A percentile compares a stretch with the other conserved stretches of the same genome.
These are phyloP conservation scores for Russula abietina DNA, from an alignment of 768 basidiomycete species.

Conservation along the genomic window DNA sequence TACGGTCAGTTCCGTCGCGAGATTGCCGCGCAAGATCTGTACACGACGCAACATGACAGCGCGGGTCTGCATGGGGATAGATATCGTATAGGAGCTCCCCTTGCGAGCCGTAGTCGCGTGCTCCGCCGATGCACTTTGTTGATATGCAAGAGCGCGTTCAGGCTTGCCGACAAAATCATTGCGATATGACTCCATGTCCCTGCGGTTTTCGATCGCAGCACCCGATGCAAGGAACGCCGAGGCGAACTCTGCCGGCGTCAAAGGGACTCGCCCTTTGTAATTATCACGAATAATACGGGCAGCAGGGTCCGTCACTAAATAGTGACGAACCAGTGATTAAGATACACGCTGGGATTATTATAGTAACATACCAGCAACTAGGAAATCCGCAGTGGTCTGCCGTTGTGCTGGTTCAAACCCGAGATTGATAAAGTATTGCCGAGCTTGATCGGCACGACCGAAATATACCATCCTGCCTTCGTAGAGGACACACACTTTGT, in stretches of 20 bases:
- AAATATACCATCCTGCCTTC: slow-evolving; percentile 72
- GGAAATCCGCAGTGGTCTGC: slow-evolving; percentile 57
- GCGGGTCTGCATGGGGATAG: slow-evolving; percentile 34
- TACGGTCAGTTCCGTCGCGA: slow-evolving; percentile 30
- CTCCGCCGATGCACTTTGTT: slow-evolving; percentile 44
- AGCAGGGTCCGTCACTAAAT: slow-evolving; percentile 51
- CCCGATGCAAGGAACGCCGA: slow-evolving; percentile 33
- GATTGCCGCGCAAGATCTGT: slow-evolving; percentile 34
- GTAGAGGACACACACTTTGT: slow-evolving; percentile 76
- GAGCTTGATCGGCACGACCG: slow-evolving; percentile 58
- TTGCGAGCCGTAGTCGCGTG: slow-evolving; percentile 42
- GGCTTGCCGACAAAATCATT: slow-evolving; percentile 40
- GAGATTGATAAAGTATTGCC: slow-evolving; percentile 68
- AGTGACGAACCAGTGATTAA: background rate
- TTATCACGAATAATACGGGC: slow-evolving; percentile 47
- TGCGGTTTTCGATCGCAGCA: slow-evolving; percentile 38
- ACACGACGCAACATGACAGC: slow-evolving; percentile 34
- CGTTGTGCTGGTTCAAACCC: slow-evolving; percentile 49
- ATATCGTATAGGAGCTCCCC: slow-evolving; percentile 35
- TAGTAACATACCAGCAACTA: slow-evolving; percentile 37
- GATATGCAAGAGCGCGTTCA: slow-evolving; percentile 40
- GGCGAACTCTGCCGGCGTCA: slow-evolving; percentile 53
- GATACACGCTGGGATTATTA: background rate
- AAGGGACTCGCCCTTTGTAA: slow-evolving; percentile 39
- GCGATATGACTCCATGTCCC: slow-evolving; percentile 44